Conservation (phyloP, 2,329 filamentous ascomycete genomes). For the Colletotrichum musae region DNA sequence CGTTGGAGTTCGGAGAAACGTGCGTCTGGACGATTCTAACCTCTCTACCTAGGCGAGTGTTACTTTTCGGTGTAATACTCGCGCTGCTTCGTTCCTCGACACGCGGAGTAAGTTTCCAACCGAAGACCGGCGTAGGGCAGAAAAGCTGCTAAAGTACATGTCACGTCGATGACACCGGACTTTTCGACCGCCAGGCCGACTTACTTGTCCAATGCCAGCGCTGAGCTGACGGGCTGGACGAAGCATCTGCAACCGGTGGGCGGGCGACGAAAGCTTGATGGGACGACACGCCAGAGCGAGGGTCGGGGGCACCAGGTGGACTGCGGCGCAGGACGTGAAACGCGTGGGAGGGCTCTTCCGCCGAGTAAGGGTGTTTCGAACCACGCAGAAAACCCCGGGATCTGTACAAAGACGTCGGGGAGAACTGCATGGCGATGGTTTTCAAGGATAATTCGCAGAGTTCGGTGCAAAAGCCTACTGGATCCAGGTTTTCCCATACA, state of each 20-base stretch:
- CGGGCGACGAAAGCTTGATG: not conserved
- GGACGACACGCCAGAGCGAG: constrained; percentile 1
- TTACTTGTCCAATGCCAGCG: not conserved
- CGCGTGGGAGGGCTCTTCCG: not conserved
- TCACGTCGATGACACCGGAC: not conserved
- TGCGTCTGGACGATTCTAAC: not conserved
- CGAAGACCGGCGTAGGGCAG: no score
- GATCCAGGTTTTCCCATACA: not conserved
- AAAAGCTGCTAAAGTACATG: no score
- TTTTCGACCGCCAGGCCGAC: not conserved
- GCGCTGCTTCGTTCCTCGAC: no score
- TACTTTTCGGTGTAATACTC: not conserved
- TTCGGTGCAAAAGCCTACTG: not conserved
- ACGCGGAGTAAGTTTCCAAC: no score
- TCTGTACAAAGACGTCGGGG: not conserved
- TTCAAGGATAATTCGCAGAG: not conserved
- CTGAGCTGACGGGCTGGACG: not conserved
- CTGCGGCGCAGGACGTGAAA: constrained; percentile 19
- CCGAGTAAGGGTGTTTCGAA: constrained; percentile 32
- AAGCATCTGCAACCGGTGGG: not conserved
- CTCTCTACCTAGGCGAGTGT: no score
- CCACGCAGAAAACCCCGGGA: not conserved
- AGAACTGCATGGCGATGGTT: not conserved
- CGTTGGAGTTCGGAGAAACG: not conserved
- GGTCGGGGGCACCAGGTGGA: not conserved